These are phyloP conservation scores for Ganoderma sp. DNA, from an alignment of 1,284 basidiomycete species.

Conservation along the genomic window DNA sequence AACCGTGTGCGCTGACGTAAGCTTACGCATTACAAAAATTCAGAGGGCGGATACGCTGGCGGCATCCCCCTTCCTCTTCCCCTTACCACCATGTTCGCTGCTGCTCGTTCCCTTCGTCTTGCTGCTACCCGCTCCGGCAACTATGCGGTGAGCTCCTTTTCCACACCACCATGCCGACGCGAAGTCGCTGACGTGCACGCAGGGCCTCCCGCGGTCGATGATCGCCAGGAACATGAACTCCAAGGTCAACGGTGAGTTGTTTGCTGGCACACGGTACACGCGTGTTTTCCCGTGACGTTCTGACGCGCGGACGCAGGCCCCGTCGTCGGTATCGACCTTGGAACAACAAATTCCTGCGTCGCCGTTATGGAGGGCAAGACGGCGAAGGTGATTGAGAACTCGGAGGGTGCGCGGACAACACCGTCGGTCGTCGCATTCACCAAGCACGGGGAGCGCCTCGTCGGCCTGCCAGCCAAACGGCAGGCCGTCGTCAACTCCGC, in stretches of 20 bases:
- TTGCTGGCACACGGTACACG: slow-evolving; percentile 6
- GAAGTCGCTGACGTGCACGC: slow-evolving; percentile 25
- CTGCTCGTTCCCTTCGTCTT: slow-evolving; percentile 64
- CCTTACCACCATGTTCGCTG: slow-evolving; percentile 67
- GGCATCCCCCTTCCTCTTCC: slow-evolving; percentile 41
- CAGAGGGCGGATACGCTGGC: slow-evolving; percentile 33
- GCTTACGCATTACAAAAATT: slow-evolving; percentile 35
- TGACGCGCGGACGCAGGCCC: slow-evolving; percentile 43
- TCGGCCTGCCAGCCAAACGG: slow-evolving; percentile 96
- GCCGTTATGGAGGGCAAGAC: slow-evolving; percentile 96
- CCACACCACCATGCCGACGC: not conserved
- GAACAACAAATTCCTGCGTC: slow-evolving; percentile 92
- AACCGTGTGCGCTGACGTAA: slow-evolving; percentile 33
- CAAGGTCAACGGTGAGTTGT: slow-evolving; percentile 72
- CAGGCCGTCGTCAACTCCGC: slow-evolving; percentile 97
- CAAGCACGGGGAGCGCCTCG: slow-evolving; percentile 91
- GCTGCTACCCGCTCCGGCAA: slow-evolving; percentile 64
- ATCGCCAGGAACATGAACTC: slow-evolving; percentile 85
- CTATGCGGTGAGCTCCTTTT: slow-evolving; percentile 60
- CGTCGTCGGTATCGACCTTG: slow-evolving; percentile 85
- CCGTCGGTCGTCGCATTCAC: slow-evolving; percentile 99
- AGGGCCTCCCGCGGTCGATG: slow-evolving; percentile 71
- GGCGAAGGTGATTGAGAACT: slow-evolving; percentile 95
- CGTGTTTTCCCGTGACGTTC: not conserved
- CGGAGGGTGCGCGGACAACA: slow-evolving; percentile 97